Base-by-base conservation (phyloP, 106 monocot genomes). In the Dioscorea zingiberensis region DNA sequence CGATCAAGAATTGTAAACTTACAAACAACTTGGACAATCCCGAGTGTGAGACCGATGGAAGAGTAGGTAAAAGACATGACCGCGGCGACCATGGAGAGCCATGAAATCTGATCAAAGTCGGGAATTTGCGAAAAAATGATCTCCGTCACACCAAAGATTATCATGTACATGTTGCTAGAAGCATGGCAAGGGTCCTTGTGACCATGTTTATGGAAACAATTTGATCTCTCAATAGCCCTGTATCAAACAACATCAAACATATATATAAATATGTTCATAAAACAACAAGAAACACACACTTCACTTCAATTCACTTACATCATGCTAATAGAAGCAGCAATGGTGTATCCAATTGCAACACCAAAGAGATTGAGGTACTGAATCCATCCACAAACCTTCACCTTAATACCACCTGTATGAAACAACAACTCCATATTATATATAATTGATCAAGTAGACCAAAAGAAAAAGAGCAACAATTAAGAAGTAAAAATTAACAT, bases 11-110 rank as follows among this genome's bases (percentile, higher is more conserved):
- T 16, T 14, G 15, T 1, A 22, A 7, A 27, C 56, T 47, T 62
- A 77, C 83, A 53, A 18, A 66, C 60, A 7, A 80, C 72, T 64
- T 87, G 62, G 27, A 61, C 62, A 28, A 89, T 64, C 32, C 81
- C 72, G 60, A 86, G 84, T 48, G 59, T 23, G 30, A 87, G 84
- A 54, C 84, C 87, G 64, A 87, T 91, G 72, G 68, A 55, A 5
- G 91, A 91, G 68, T 87, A 91, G 53, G 86, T 81, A 81, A 91
- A 84, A 63, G 91, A 91, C 91, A 91, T 91, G 70, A 81, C 73
- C 7, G 91, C 86, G 53, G 91, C 91, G 58, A 91, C 60, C 56
- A 84, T 81, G 24, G 91, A 91, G 56, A 91, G 87, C 86, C 86
- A 91, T 57, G 63, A 91, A 22, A 91, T 74, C 75, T 91, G 63